A percentile compares a stretch with the other conserved stretches of the same genome.
Evolutionary conservation across 2,329 filamentous ascomycete species (phyloP).

Genomic region (Nemania serpens): DNA sequence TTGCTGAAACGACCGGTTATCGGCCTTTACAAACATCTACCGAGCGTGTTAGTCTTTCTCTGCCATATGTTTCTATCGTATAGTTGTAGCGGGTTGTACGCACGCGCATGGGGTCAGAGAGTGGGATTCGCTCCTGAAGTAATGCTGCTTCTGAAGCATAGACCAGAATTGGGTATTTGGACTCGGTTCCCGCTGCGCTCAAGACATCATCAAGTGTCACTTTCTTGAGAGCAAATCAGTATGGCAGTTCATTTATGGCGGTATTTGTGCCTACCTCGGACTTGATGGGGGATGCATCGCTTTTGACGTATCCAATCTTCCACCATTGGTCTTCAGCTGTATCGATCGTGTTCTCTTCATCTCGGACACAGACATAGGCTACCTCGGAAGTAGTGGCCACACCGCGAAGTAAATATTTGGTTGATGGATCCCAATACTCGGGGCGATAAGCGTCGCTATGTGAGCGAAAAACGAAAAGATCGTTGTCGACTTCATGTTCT

Average conservation of each 20-base stretch:
- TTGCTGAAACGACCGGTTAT: slow-evolving; percentile 57
- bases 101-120: slow-evolving; percentile 48
- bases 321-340: slow-evolving; percentile 61
- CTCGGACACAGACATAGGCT: slow-evolving; percentile 55
- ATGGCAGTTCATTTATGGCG: not conserved
- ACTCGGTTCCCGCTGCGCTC: slow-evolving; percentile 52
- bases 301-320: slow-evolving; percentile 52
- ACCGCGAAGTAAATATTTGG: slow-evolving; percentile 57
- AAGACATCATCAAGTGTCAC: slow-evolving; percentile 52
- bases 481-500: slow-evolving; percentile 39
- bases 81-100: slow-evolving; percentile 16
- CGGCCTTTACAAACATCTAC: slow-evolving; percentile 54
- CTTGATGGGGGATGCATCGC: slow-evolving; percentile 49
- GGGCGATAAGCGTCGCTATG: slow-evolving; percentile 35
- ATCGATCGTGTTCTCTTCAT: slow-evolving; percentile 49
- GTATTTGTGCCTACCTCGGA: slow-evolving; percentile 50
- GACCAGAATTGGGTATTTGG: slow-evolving; percentile 53
- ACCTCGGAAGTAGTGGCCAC: slow-evolving; percentile 53
- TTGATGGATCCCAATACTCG: slow-evolving; percentile 46
- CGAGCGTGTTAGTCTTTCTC: slow-evolving; percentile 32
- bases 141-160: slow-evolving; percentile 60
- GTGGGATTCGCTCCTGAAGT: slow-evolving; percentile 39
- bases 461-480: slow-evolving; percentile 37
- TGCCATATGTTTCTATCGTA: not conserved
- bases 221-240: slow-evolving; percentile 47